Conservation (phyloP, 1,284 basidiomycete genomes). For the Marasmius sp. region DNA sequence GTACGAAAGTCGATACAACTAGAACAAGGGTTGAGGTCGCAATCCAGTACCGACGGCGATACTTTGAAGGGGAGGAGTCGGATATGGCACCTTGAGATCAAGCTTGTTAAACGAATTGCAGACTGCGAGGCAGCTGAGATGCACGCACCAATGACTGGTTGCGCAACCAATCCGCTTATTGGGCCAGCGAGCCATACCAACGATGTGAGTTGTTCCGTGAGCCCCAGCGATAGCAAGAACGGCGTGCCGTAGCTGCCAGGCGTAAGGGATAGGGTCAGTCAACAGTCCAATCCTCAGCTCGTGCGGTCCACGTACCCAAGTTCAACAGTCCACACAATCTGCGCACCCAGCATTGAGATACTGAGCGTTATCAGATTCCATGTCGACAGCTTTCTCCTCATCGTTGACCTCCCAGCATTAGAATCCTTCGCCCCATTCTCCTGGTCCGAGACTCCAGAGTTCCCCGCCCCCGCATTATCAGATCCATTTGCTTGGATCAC, state of each 20-base stretch:
- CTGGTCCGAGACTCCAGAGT: constrained; percentile 16
- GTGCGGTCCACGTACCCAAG: constrained; percentile 62
- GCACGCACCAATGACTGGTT: constrained; percentile 85
- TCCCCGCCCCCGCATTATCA: constrained; percentile 16
- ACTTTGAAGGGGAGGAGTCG: constrained; percentile 87
- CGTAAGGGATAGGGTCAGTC: constrained; percentile 8
- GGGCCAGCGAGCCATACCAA: constrained; percentile 98
- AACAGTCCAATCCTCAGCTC: constrained; percentile 13
- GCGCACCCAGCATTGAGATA: constrained; percentile 88
- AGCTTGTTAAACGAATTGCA: constrained; percentile 28
- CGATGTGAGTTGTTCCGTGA: constrained; percentile 89
- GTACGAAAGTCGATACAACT: constrained; percentile 65
- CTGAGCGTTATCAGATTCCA: constrained; percentile 76
- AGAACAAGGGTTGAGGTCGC: constrained; percentile 77
- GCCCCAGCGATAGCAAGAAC: constrained; percentile 85
- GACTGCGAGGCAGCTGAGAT: constrained; percentile 14
- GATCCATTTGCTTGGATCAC: constrained; percentile 9
- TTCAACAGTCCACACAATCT: constrained; percentile 91
- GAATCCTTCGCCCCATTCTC: constrained; percentile 18
- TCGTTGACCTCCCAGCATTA: constrained; percentile 20
- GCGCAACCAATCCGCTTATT: constrained; percentile 90
- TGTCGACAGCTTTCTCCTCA: constrained; percentile 49
- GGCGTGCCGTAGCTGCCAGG: constrained; percentile 85
- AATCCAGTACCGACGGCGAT: constrained; percentile 90
- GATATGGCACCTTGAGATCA: constrained; percentile 78